Evolutionary conservation across 1,139 yeast species (phyloP).

Genomic region (Yamadazyma blattariae): DNA sequence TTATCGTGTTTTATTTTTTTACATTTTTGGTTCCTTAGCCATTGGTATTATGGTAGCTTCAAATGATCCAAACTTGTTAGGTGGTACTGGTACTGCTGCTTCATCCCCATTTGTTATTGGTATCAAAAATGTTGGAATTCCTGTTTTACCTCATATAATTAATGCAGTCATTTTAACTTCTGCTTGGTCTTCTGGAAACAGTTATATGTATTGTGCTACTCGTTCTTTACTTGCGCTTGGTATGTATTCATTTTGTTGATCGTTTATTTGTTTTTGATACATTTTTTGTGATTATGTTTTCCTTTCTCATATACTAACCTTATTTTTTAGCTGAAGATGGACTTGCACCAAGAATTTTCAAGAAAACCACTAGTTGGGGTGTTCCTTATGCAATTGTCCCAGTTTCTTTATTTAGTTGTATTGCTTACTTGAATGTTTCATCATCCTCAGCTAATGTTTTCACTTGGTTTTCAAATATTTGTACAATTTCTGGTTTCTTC

Average conservation of each 20-base stretch:
- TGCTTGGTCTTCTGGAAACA: conserved; percentile 53
- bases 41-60: conserved; percentile 47
- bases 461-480: conserved; percentile 66
- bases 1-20: conserved; percentile 43
- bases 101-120: conserved; percentile 57
- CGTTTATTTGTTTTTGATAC: no score
- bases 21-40: conserved; percentile 40
- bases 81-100: conserved; percentile 38
- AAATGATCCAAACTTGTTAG: conserved; percentile 32
- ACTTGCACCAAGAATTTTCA: conserved; percentile 47
- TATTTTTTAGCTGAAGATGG: conserved; percentile 38
- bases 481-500: conserved; percentile 67
- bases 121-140: conserved; percentile 47
- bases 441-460: conserved; percentile 54
- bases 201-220: conserved; percentile 38
- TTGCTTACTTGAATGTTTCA: conserved; percentile 64
- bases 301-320: no score
- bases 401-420: conserved; percentile 34
- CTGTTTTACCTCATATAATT: conserved; percentile 46
- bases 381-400: conserved; percentile 28
- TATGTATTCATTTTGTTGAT: no score
- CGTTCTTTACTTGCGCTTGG: conserved; percentile 44
- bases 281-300: no score
- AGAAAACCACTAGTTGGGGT: conserved; percentile 39
- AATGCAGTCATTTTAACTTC: conserved; percentile 50